Evolutionary conservation across 2,329 filamentous ascomycete genomes (phyloP).

Genomic region (Pochonia chlamydosporia): DNA sequence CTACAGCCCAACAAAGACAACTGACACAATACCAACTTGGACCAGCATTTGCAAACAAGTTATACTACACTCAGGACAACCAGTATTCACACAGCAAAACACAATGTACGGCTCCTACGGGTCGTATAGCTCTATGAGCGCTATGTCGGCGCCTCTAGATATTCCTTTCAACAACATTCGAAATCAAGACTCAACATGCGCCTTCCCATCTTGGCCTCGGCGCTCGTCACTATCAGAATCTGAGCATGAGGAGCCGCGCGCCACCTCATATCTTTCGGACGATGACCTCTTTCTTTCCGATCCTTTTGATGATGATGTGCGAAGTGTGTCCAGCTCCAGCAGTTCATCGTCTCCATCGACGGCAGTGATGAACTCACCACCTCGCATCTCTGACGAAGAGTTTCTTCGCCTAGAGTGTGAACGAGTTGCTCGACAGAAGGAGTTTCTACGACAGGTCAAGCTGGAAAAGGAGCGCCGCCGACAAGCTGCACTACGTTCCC

Average conservation of each 20-base stretch:
- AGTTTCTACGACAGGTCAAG: conserved; percentile 44
- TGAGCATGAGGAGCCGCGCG: conserved; percentile 35
- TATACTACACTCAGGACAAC: background rate
- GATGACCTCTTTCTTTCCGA: conserved; percentile 55
- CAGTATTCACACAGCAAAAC: background rate
- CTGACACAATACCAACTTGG: too few species aligned
- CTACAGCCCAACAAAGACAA: too few species aligned
- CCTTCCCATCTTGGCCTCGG: conserved; percentile 55
- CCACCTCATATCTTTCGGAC: conserved; percentile 55
- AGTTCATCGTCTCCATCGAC: conserved; percentile 26
- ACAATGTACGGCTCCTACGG: conserved; percentile 45
- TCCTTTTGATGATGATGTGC: conserved; percentile 43
- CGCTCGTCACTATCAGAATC: conserved; percentile 44
- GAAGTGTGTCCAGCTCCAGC: conserved; percentile 41
- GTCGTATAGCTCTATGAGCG: conserved; percentile 44
- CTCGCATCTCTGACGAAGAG: conserved; percentile 39
- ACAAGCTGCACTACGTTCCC: conserved; percentile 25
- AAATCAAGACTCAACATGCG: conserved; percentile 40
- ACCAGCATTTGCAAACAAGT: background rate
- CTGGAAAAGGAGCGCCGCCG: conserved; percentile 51
- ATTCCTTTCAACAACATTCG: conserved; percentile 36
- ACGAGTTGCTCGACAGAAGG: conserved; percentile 44
- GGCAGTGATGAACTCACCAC: conserved; percentile 23
- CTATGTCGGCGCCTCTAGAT: conserved; percentile 38
- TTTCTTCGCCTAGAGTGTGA: conserved; percentile 45